A percentile compares a stretch with the other conserved stretches of the same genome.
These are phyloP conservation scores for Vigna hirtella DNA, from an alignment of 306 rosid genomes.

Conservation along the genomic window DNA sequence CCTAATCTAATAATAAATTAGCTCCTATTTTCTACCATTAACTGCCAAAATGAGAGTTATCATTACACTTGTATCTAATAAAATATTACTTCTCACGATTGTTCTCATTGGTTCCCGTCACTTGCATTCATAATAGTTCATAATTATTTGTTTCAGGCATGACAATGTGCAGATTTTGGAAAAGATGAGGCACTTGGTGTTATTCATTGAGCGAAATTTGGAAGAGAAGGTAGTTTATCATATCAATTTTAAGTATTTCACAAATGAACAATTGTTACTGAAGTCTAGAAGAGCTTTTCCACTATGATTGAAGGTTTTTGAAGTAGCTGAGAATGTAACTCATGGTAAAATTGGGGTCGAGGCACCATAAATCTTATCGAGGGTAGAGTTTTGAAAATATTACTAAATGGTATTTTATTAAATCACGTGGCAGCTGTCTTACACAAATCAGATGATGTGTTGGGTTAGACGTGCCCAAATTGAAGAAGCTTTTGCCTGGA, in stretches of 20 bases:
- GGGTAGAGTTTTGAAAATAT: constrained; percentile 19
- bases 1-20: background rate
- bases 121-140: constrained; percentile 35
- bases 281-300: constrained; percentile 17
- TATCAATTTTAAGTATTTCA: constrained; percentile 28
- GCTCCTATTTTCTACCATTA: background rate
- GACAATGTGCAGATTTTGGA: constrained; percentile 90
- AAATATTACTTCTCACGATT: background rate
- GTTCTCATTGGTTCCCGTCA: background rate
- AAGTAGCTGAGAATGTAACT: constrained; percentile 30
- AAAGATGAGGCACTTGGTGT: constrained; percentile 87
- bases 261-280: constrained; percentile 3
- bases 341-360: constrained; percentile 31
- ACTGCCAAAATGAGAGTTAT: background rate
- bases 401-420: constrained; percentile 9
- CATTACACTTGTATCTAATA: background rate
- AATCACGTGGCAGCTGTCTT: background rate
- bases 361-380: background rate
- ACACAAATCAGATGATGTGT: background rate
- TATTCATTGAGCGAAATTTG: constrained; percentile 82
- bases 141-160: constrained; percentile 70
- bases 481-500: background rate
- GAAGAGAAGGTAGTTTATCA: constrained; percentile 77
- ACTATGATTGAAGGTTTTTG: constrained; percentile 28
- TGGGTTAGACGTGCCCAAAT: constrained; percentile 11